Conservation (phyloP, 2,329 filamentous ascomycete genomes). For the Immersiporthe knoxdaviesiana region DNA sequence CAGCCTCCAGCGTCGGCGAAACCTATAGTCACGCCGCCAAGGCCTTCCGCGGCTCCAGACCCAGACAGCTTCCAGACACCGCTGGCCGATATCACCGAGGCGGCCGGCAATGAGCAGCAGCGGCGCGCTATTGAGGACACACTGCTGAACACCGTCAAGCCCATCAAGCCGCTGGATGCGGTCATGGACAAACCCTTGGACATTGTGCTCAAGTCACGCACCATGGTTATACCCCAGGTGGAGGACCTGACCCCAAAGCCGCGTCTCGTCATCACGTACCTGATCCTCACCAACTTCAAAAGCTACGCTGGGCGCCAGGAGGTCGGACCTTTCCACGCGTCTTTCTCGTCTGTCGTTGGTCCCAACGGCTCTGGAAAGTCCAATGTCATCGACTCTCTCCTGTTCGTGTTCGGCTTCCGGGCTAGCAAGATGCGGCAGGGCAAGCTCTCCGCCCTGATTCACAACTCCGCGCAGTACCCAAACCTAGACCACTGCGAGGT, state of each 20-base stretch:
- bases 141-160: slow-evolving; percentile 59
- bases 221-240: slow-evolving; percentile 66
- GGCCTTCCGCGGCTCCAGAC: slow-evolving; percentile 61
- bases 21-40: slow-evolving; percentile 51
- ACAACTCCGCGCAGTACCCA: slow-evolving; percentile 88
- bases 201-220: slow-evolving; percentile 85
- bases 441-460: slow-evolving; percentile 96
- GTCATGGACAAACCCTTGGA: slow-evolving; percentile 89
- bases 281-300: slow-evolving; percentile 96
- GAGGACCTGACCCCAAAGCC: slow-evolving; percentile 79
- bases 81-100: slow-evolving; percentile 73
- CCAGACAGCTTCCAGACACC: slow-evolving; percentile 60
- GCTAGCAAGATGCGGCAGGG: slow-evolving; percentile 99
- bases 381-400: slow-evolving; percentile 95
- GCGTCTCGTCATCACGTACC: slow-evolving; percentile 88
- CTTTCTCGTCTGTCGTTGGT: slow-evolving; percentile 96
- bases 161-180: slow-evolving; percentile 76
- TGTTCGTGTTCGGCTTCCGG: slow-evolving; percentile 99
- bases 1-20: slow-evolving; percentile 37
- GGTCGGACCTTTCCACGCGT: slow-evolving; percentile 94
- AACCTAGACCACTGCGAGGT: slow-evolving; percentile 92
- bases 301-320: slow-evolving; percentile 95
- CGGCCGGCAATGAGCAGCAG: slow-evolving; percentile 66
- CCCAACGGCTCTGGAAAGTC: slow-evolving; percentile 98
- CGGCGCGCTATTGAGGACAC: slow-evolving; percentile 52